Evolutionary conservation across 331 rosid genomes (phyloP).

Genomic region (Erythrophleum ivorense): DNA sequence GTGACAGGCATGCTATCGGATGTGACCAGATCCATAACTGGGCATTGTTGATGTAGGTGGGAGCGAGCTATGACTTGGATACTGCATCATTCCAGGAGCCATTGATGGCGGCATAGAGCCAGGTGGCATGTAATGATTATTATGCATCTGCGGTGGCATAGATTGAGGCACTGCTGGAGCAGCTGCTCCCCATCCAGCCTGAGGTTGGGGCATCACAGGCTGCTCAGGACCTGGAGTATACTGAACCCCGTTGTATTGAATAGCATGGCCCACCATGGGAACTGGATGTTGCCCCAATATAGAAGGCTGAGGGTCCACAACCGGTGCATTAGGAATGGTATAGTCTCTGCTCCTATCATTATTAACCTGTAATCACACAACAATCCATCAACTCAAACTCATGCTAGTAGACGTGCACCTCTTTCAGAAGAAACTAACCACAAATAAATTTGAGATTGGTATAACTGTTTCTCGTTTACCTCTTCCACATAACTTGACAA

Average conservation of each 20-base stretch:
- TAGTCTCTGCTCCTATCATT: conserved; percentile 97
- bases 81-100: conserved; percentile 76
- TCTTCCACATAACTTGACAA: neutral
- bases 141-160: conserved; percentile 69
- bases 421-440: neutral
- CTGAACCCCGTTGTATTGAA: conserved; percentile 59
- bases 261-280: conserved; percentile 55
- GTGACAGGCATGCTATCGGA: conserved; percentile 52
- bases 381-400: conserved; percentile 14
- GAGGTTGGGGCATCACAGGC: conserved; percentile 61
- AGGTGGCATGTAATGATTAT: conserved; percentile 67
- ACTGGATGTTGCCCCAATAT: conserved; percentile 81
- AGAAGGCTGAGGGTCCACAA: conserved; percentile 72
- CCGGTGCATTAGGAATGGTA: conserved; percentile 69
- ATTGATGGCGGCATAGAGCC: conserved; percentile 61
- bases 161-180: conserved; percentile 63
- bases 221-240: conserved; percentile 58
- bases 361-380: conserved; percentile 67
- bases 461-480: neutral
- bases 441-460: neutral
- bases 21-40: conserved; percentile 58
- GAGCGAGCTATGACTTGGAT: conserved; percentile 44
- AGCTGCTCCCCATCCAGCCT: conserved; percentile 71
- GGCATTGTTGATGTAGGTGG: conserved; percentile 58
- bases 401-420: neutral